Conservation (phyloP, 2,329 filamentous ascomycete genomes). For the Cladosporium sp. region DNA sequence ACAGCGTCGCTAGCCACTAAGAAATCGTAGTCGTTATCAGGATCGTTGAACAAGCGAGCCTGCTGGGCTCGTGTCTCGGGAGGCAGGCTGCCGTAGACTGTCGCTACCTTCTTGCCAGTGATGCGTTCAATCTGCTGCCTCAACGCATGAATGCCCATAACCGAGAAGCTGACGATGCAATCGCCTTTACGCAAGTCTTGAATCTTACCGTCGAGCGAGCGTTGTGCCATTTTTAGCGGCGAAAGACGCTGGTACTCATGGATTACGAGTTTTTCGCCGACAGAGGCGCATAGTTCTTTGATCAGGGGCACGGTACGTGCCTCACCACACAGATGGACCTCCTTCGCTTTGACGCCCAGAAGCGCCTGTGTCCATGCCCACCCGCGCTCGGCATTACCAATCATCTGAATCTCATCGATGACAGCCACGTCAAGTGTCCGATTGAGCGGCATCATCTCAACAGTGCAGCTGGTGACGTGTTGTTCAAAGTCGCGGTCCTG, state of each 20-base stretch:
- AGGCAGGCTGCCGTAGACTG: conserved; percentile 87
- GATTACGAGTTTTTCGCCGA: conserved; percentile 77
- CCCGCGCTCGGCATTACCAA: conserved; percentile 71
- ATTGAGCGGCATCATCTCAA: conserved; percentile 74
- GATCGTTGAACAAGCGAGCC: conserved; percentile 89
- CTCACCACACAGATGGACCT: conserved; percentile 92
- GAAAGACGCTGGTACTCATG: conserved; percentile 82
- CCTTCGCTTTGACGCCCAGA: conserved; percentile 77
- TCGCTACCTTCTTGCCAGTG: conserved; percentile 77
- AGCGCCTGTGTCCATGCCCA: conserved; percentile 94
- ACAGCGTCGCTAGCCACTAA: conserved; percentile 93
- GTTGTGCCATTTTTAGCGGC: conserved; percentile 61
- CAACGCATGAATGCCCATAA: conserved; percentile 73
- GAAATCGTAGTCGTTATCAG: conserved; percentile 90
- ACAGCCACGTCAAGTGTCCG: conserved; percentile 79
- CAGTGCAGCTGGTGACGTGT: conserved; percentile 76
- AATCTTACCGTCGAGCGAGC: conserved; percentile 61
- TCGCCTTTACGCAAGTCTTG: conserved; percentile 76
- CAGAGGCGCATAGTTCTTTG: conserved; percentile 66
- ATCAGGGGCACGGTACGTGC: conserved; percentile 75
- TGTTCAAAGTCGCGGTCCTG: conserved; percentile 47
- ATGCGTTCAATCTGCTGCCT: conserved; percentile 70
- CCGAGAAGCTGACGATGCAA: conserved; percentile 81
- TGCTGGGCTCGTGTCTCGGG: conserved; percentile 91
- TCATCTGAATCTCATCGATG: conserved; percentile 99